phyloP scores from a whole-genome alignment of 2,329 filamentous ascomycete genomes.

The Aspergillus pseudonomiae region DNA sequence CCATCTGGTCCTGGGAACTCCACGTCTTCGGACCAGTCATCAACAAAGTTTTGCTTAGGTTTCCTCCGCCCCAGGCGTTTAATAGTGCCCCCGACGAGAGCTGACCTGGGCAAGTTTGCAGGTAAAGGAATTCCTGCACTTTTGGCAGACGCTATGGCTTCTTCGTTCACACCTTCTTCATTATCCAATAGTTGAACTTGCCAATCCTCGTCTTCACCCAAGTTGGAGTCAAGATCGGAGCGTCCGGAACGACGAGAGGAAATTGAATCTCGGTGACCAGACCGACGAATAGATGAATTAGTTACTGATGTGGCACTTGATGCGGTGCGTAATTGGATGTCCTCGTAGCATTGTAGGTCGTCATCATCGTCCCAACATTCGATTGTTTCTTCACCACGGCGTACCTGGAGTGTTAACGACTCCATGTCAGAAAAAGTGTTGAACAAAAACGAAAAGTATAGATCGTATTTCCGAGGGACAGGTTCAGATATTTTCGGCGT shows the following conservation, averaged over 20 bases:
- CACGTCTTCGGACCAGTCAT: constrained; percentile 81
- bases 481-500: constrained; percentile 26
- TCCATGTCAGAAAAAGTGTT: constrained; percentile 37
- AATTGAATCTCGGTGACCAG: constrained; percentile 68
- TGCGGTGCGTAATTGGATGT: constrained; percentile 48
- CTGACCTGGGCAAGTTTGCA: constrained; percentile 81
- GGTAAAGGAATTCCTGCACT: constrained; percentile 91
- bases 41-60: constrained; percentile 71
- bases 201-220: constrained; percentile 79
- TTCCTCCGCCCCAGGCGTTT: constrained; percentile 81
- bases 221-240: constrained; percentile 76
- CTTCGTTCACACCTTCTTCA: constrained; percentile 79
- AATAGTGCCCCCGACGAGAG: constrained; percentile 88
- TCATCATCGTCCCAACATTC: constrained; percentile 56
- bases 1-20: constrained; percentile 64
- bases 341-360: constrained; percentile 51
- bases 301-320: constrained; percentile 51
- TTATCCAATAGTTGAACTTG: constrained; percentile 83
- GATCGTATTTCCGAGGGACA: constrained; percentile 14
- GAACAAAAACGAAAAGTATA: not conserved
- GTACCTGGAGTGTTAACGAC: constrained; percentile 36
- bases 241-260: constrained; percentile 81
- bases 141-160: constrained; percentile 85
- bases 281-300: constrained; percentile 46
- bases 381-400: constrained; percentile 39